Percentiles rank a stretch among this genome's conserved stretches.
Conservation (phyloP, 139 green algal genomes). For the Coelastrella sp. region DNA sequence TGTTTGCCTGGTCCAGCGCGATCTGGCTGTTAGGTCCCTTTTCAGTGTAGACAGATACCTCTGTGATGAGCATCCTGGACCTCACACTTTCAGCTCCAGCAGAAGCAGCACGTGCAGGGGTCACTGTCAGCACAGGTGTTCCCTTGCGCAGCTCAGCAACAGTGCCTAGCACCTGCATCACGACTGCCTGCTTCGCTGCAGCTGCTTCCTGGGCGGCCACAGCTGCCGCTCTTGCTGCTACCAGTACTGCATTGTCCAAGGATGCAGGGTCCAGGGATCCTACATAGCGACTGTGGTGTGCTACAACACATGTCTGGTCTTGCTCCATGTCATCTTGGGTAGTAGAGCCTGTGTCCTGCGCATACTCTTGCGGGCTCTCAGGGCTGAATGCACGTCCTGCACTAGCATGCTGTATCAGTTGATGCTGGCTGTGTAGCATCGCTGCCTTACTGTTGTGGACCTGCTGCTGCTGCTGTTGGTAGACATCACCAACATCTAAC, state of each 20-base stretch:
- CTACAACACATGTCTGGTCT: too few species aligned
- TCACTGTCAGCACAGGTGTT: background rate
- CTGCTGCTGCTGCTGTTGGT: constrained; percentile 25
- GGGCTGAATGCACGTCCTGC: background rate
- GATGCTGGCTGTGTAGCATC: background rate
- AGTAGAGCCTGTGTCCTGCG: background rate
- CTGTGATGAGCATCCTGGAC: constrained; percentile 11
- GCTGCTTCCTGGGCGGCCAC: constrained; percentile 6
- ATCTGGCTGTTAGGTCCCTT: constrained; percentile 18
- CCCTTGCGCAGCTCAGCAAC: constrained; percentile 31
- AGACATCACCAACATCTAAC: background rate
- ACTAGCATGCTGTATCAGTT: background rate
- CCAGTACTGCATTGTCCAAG: background rate
- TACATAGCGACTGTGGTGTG: too few species aligned
- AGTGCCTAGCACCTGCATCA: background rate
- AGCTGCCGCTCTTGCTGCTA: background rate
- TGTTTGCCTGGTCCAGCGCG: constrained; percentile 53
- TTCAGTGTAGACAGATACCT: constrained; percentile 47
- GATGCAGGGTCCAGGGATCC: background rate
- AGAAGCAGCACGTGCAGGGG: background rate
- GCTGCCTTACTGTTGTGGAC: background rate
- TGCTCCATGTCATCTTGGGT: background rate
- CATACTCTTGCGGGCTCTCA: background rate
- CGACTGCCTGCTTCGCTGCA: background rate
- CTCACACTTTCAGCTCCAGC: background rate